Evolutionary conservation across 352 stramenopile species (phyloP).

Genomic region (Stramenopiles sp.): DNA sequence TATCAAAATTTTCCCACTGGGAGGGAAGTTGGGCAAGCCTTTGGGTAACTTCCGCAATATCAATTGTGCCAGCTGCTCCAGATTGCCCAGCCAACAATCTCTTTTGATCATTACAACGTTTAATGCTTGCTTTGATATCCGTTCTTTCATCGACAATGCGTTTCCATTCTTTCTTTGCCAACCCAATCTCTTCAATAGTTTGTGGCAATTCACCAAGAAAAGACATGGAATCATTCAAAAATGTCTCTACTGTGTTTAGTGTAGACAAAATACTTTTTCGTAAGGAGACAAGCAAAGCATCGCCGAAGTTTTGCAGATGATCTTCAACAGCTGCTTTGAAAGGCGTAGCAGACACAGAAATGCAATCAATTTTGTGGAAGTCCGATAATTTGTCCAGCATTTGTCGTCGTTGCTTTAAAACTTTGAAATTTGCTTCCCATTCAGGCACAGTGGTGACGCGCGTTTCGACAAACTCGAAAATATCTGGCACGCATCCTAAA

Average conservation of each 20-base stretch:
- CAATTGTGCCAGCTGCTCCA: constrained; percentile 30
- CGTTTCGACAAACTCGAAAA: constrained; percentile 53
- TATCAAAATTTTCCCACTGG: constrained; percentile 77
- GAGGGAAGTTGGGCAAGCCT: constrained; percentile 48
- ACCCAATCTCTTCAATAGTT: constrained; percentile 71
- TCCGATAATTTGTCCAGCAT: constrained; percentile 74
- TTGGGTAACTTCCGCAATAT: constrained; percentile 48
- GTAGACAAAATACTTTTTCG: constrained; percentile 48
- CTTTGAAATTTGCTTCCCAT: constrained; percentile 72
- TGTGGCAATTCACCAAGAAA: constrained; percentile 58
- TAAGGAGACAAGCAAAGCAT: constrained; percentile 55
- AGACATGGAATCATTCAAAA: constrained; percentile 59
- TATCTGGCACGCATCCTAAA: constrained; percentile 32
- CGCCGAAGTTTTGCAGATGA: constrained; percentile 52
- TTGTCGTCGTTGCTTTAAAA: constrained; percentile 57
- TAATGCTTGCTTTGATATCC: constrained; percentile 36
- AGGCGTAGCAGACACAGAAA: constrained; percentile 51
- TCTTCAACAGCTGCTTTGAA: constrained; percentile 68
- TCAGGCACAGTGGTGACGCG: constrained; percentile 41
- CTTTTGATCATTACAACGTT: constrained; percentile 58
- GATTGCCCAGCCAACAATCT: constrained; percentile 38
- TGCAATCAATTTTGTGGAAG: constrained; percentile 65
- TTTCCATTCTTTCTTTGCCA: constrained; percentile 68
- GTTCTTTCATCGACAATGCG: constrained; percentile 45
- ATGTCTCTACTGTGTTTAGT: constrained; percentile 59